Conservation (phyloP, 352 stramenopile species). For the Peronospora farinosa region DNA sequence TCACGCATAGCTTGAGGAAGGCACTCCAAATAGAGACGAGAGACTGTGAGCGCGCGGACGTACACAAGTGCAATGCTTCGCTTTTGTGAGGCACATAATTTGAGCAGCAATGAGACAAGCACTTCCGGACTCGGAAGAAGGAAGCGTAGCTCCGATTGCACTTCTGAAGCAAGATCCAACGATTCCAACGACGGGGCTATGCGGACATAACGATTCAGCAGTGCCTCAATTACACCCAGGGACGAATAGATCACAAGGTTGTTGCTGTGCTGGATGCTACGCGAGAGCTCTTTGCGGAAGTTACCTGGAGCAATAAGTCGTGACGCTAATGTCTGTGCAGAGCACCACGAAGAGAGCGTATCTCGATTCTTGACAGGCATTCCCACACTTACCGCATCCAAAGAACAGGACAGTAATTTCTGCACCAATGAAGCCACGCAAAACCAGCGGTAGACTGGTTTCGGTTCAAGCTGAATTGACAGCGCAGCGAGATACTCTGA, state of each 20-base stretch:
- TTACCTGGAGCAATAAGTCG: conserved; percentile 63
- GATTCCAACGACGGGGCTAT: conserved; percentile 25
- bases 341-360: conserved; percentile 32
- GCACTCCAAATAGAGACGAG: conserved; percentile 69
- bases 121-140: conserved; percentile 70
- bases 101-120: conserved; percentile 72
- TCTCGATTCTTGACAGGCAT: conserved; percentile 17
- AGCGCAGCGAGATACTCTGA: conserved; percentile 55
- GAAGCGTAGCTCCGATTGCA: conserved; percentile 63
- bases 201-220: conserved; percentile 47
- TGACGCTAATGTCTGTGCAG: conserved; percentile 43
- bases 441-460: conserved; percentile 75
- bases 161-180: conserved; percentile 23
- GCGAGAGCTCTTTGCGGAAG: conserved; percentile 75
- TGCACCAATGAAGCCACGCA: conserved; percentile 62
- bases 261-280: conserved; percentile 70
- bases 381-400: conserved; percentile 33
- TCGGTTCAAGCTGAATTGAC: conserved; percentile 64
- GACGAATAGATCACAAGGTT: conserved; percentile 69
- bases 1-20: conserved; percentile 70
- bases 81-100: conserved; percentile 46
- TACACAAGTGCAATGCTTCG: conserved; percentile 54
- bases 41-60: conserved; percentile 64
- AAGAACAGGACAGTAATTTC: conserved; percentile 47
- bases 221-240: conserved; percentile 59